These are phyloP conservation scores for Hevea brasiliensis DNA, from an alignment of 345 rosid genomes.

Conservation along the genomic window DNA sequence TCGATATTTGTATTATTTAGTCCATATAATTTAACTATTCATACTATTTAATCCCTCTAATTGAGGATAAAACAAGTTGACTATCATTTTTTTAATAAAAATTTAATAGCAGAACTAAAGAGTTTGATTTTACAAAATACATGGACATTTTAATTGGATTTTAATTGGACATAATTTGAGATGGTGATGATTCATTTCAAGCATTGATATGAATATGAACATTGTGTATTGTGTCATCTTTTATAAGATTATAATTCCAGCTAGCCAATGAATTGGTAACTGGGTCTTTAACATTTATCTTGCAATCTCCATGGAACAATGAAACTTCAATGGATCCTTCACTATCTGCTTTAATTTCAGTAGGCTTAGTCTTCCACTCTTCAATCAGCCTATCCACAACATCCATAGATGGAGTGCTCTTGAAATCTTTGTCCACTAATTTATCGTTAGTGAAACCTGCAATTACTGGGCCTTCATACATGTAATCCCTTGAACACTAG, in stretches of 20 bases:
- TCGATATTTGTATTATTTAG: too few species aligned
- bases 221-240: slow-evolving; percentile 20
- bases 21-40: too few species aligned
- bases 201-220: slow-evolving; percentile 19
- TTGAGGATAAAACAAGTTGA: too few species aligned
- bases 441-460: slow-evolving; percentile 55
- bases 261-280: slow-evolving; percentile 28
- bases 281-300: slow-evolving; percentile 41
- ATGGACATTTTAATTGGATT: too few species aligned
- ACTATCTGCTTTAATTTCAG: slow-evolving; percentile 16
- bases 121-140: too few species aligned
- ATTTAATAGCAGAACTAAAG: too few species aligned
- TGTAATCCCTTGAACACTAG: slow-evolving; percentile 67
- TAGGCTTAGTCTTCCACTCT: slow-evolving; percentile 44
- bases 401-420: slow-evolving; percentile 50
- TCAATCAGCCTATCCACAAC: slow-evolving; percentile 61
- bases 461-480: slow-evolving; percentile 56
- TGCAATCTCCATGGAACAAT: slow-evolving; percentile 60
- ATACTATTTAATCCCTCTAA: too few species aligned
- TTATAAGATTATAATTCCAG: slow-evolving; percentile 38
- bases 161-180: too few species aligned
- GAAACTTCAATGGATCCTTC: slow-evolving; percentile 36
- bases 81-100: too few species aligned
- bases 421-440: slow-evolving; percentile 48
- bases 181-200: slow-evolving; percentile 23